Evolutionary conservation across 1,139 yeast genomes (phyloP).

Genomic region (Suhomyces chickasaworum): DNA sequence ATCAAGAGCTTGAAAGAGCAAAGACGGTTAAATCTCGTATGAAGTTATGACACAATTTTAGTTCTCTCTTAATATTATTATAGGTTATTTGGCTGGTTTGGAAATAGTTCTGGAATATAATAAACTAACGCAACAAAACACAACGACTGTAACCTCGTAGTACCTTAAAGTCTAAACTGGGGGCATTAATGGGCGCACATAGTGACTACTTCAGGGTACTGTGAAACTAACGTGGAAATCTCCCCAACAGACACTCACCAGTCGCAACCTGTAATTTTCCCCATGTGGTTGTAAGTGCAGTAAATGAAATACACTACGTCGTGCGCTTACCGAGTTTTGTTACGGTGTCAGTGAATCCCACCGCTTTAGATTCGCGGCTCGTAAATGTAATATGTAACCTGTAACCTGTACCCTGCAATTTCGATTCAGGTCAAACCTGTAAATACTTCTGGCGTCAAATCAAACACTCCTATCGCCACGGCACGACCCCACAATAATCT

Average conservation of each 20-base stretch:
- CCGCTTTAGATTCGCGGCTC: neutral
- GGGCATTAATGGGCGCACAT: too few relatives aligned
- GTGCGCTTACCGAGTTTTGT: neutral
- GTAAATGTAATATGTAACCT: slow-evolving; percentile 7
- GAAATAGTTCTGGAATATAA: slow-evolving; percentile 4
- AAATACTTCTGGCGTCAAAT: slow-evolving; percentile 2
- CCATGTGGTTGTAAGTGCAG: too few relatives aligned
- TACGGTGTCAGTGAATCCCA: too few relatives aligned
- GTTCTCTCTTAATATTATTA: slow-evolving; percentile 7
- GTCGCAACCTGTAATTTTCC: too few relatives aligned
- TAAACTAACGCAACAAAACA: slow-evolving; percentile 1
- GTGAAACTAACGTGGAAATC: too few relatives aligned
- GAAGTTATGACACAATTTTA: slow-evolving; percentile 6
- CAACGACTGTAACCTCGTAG: neutral
- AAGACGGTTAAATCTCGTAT: slow-evolving; percentile 27
- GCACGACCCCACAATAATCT: slow-evolving; percentile 5
- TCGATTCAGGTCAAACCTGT: slow-evolving; percentile 1
- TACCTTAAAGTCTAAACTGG: neutral
- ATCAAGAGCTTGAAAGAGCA: slow-evolving; percentile 53
- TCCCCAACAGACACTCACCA: too few relatives aligned
- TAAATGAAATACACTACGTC: too few relatives aligned
- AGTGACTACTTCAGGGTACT: too few relatives aligned
- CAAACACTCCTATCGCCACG: neutral
- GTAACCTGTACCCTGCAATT: neutral
- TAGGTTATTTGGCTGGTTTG: slow-evolving; percentile 6